A percentile compares a stretch with the other conserved stretches of the same genome.
Conservation (phyloP, 2,329 filamentous ascomycete genomes). For the Aspergillus transmontanensis region DNA sequence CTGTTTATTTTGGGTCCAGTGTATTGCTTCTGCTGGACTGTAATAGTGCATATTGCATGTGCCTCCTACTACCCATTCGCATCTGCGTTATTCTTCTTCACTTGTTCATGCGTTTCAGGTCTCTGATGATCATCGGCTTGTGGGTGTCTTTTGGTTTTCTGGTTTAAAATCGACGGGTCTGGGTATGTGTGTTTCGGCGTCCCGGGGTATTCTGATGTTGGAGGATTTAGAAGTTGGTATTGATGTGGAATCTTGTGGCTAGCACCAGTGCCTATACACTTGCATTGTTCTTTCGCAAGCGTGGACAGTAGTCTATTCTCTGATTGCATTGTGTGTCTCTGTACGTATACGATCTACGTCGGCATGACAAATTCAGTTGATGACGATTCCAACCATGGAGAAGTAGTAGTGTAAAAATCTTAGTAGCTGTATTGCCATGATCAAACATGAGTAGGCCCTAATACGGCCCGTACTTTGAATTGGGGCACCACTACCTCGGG, state of each 20-base stretch:
- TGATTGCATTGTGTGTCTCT: slow-evolving; percentile 16
- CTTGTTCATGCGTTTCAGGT: slow-evolving; percentile 23
- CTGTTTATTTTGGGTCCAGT: slow-evolving; percentile 7
- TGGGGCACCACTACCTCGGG: neutral
- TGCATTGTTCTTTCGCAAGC: slow-evolving; percentile 1
- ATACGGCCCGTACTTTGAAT: neutral
- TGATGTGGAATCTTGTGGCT: slow-evolving; percentile 18
- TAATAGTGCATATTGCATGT: slow-evolving; percentile 20
- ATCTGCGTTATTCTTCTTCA: slow-evolving; percentile 7
- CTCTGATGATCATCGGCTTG: slow-evolving; percentile 13
- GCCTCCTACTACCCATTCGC: slow-evolving; percentile 24
- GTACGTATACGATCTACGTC: slow-evolving; percentile 29
- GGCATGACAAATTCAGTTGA: slow-evolving; percentile 26
- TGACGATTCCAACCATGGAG: slow-evolving; percentile 2
- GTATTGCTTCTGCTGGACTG: slow-evolving; percentile 16
- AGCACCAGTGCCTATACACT: slow-evolving; percentile 6
- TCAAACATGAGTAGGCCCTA: neutral
- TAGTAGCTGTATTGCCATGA: neutral
- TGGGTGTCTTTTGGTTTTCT: slow-evolving; percentile 21
- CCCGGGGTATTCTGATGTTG: slow-evolving; percentile 25
- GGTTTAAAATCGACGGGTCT: slow-evolving; percentile 26
- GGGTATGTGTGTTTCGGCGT: slow-evolving; percentile 32
- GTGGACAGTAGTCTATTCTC: slow-evolving; percentile 11
- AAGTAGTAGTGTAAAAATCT: neutral
- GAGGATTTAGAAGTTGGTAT: slow-evolving; percentile 24